Conservation (phyloP, 345 rosid species). For the Boechera retrofracta region DNA sequence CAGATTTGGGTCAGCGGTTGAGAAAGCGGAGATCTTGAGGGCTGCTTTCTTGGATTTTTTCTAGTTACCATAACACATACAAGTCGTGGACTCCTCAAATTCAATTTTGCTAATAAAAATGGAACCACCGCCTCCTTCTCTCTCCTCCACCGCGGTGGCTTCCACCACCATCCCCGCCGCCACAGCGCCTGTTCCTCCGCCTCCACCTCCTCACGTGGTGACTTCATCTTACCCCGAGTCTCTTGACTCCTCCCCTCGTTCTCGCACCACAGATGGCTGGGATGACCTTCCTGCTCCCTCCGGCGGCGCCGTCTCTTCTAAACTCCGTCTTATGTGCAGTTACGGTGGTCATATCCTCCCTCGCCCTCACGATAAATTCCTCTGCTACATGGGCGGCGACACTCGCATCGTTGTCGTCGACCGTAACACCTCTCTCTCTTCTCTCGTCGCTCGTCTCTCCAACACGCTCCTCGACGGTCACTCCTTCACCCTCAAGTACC, state of each 20-base stretch:
- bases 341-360: slow-evolving; percentile 93
- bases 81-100: slow-evolving; percentile 39
- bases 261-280: slow-evolving; percentile 78
- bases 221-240: slow-evolving; percentile 58
- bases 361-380: slow-evolving; percentile 86
- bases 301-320: slow-evolving; percentile 48
- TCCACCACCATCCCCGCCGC: slow-evolving; percentile 45
- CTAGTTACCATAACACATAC: background rate
- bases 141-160: slow-evolving; percentile 28
- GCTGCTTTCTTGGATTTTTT: slow-evolving; percentile 17
- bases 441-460: slow-evolving; percentile 66
- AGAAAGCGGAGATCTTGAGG: slow-evolving; percentile 47
- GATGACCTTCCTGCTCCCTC: slow-evolving; percentile 57
- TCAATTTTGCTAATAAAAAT: slow-evolving; percentile 3
- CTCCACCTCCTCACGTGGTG: slow-evolving; percentile 16
- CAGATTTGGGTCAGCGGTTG: slow-evolving; percentile 27
- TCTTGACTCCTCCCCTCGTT: slow-evolving; percentile 77
- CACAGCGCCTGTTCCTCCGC: slow-evolving; percentile 11
- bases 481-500: slow-evolving; percentile 86
- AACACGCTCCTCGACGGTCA: slow-evolving; percentile 63
- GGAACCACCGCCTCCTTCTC: slow-evolving; percentile 46
- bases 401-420: slow-evolving; percentile 91
- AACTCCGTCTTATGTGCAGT: slow-evolving; percentile 93
- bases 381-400: slow-evolving; percentile 90
- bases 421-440: slow-evolving; percentile 64